phyloP scores from a whole-genome alignment of 306 rosid genomes.

The Parietaria judaica region DNA sequence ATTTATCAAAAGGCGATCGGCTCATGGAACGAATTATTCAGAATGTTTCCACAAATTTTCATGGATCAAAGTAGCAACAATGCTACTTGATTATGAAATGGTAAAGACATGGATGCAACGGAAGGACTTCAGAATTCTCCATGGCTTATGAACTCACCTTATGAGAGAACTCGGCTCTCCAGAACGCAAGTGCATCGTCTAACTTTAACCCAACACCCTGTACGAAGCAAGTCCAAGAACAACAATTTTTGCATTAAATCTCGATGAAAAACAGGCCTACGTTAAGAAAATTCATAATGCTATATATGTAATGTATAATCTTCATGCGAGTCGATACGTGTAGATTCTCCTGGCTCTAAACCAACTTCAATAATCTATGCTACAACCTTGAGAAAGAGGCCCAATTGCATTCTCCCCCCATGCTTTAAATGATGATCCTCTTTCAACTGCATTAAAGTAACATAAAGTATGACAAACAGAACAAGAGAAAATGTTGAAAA shows the following conservation, averaged over 20 bases:
- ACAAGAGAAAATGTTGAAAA: background rate
- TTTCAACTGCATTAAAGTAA: slow-evolving; percentile 50
- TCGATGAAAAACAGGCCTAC: background rate
- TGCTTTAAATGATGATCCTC: slow-evolving; percentile 99
- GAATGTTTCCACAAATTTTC: too few relatives aligned
- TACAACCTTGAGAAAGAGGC: slow-evolving; percentile 91
- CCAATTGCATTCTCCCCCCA: slow-evolving; percentile 96
- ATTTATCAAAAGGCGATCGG: too few relatives aligned
- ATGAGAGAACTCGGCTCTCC: slow-evolving; percentile 89
- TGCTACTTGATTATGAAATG: background rate
- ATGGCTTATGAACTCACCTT: slow-evolving; percentile 38
- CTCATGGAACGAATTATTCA: too few relatives aligned
- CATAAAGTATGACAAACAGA: background rate
- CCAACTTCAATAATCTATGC: slow-evolving; percentile 5
- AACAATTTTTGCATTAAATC: background rate
- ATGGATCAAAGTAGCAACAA: background rate
- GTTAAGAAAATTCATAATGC: slow-evolving; percentile 4
- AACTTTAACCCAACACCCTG: slow-evolving; percentile 93
- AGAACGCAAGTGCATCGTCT: slow-evolving; percentile 91
- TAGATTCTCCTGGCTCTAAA: slow-evolving; percentile 12
- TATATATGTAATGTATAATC: background rate
- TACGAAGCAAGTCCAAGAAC: background rate
- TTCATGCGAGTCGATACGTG: too few relatives aligned
- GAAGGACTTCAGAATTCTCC: background rate
- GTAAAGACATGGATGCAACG: background rate